Evolutionary conservation across 176 grass and related monocot species (phyloP).

Genomic region (Carex scoparia): DNA sequence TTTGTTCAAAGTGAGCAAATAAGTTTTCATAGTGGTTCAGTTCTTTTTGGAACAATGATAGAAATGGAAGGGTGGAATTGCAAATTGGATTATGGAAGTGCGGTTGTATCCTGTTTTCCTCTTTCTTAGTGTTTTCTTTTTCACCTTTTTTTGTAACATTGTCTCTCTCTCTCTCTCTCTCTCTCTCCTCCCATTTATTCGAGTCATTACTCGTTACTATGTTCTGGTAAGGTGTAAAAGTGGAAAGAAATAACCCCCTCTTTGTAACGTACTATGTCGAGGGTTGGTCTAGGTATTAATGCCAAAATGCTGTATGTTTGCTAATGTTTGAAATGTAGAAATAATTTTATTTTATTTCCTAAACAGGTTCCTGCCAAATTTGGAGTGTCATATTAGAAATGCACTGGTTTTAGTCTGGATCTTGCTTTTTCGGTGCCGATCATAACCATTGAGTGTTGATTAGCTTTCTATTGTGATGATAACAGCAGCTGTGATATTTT

Average conservation of each 20-base stretch:
- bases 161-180: neutral
- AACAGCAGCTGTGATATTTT: neutral
- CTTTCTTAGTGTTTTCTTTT: neutral
- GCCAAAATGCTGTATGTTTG: neutral
- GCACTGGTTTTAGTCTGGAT: neutral
- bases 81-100: conserved; percentile 6
- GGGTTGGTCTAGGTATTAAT: neutral
- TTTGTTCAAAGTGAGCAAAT: too few relatives aligned
- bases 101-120: neutral
- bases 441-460: neutral
- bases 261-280: conserved; percentile 24
- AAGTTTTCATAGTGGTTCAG: too few relatives aligned
- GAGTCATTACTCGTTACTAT: conserved; percentile 12
- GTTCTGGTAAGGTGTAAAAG: conserved; percentile 12
- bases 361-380: neutral
- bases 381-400: neutral
- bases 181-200: neutral
- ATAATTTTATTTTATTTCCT: neutral
- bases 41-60: neutral
- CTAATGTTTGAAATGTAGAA: neutral
- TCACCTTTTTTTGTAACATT: neutral
- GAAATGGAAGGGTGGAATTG: conserved; percentile 8
- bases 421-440: neutral
- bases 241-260: conserved; percentile 23
- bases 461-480: neutral